These are phyloP conservation scores for Pseudogymnoascus sp. DNA, from an alignment of 2,329 filamentous ascomycete species.

Conservation along the genomic window DNA sequence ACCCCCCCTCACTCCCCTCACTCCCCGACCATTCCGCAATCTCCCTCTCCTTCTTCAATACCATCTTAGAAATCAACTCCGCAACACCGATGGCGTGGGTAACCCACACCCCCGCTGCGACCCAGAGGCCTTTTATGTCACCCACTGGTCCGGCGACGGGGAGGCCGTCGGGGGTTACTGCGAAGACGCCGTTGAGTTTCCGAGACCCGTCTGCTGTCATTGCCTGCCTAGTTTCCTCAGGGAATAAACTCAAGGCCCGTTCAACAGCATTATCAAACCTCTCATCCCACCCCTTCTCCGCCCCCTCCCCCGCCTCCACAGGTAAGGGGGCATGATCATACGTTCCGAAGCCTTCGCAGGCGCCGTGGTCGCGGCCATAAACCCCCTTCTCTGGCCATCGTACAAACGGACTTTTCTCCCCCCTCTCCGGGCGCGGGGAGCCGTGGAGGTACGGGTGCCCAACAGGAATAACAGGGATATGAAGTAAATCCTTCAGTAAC, in stretches of 20 bases:
- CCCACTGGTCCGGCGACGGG: conserved; percentile 26
- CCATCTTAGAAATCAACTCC: conserved; percentile 18
- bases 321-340: conserved; percentile 26
- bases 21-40: no score
- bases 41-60: background rate
- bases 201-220: conserved; percentile 11
- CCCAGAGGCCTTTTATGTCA: conserved; percentile 21
- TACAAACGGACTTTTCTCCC: conserved; percentile 22
- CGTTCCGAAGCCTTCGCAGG: conserved; percentile 28
- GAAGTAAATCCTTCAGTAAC: conserved; percentile 20
- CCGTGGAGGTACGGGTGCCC: conserved; percentile 31
- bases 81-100: conserved; percentile 29
- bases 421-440: conserved; percentile 1
- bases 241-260: background rate
- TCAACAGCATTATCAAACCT: background rate
- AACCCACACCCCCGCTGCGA: conserved; percentile 30
- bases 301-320: conserved; percentile 12
- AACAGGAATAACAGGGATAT: conserved; percentile 28
- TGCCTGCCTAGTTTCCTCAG: background rate
- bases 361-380: conserved; percentile 30
- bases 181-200: conserved; percentile 29
- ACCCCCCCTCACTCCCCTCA: no score
- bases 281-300: conserved; percentile 10
- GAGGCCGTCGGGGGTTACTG: conserved; percentile 29
- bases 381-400: conserved; percentile 30